phyloP scores from a whole-genome alignment of 1,284 basidiomycete genomes.

The Papiliotrema fonsecae region DNA sequence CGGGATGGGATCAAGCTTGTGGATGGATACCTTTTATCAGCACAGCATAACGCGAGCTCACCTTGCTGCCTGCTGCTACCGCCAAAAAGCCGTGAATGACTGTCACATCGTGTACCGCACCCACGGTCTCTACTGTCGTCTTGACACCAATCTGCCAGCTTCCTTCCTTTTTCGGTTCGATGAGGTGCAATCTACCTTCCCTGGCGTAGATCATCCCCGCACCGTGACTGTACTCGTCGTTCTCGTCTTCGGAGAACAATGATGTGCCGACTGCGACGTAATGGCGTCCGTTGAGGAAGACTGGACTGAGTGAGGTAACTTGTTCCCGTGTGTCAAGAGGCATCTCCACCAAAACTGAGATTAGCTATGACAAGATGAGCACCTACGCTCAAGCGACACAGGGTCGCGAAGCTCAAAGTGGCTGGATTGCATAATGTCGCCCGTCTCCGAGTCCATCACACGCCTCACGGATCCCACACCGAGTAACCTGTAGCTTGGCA shows the following conservation, averaged over 20 bases:
- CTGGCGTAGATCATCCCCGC: conserved; percentile 25
- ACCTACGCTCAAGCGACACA: conserved; percentile 60
- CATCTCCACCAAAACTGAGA: conserved; percentile 25
- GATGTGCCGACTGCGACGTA: conserved; percentile 45
- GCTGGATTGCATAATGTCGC: conserved; percentile 53
- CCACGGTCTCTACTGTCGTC: conserved; percentile 21
- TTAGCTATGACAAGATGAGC: background rate
- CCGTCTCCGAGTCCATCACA: conserved; percentile 56
- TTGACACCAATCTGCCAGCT: conserved; percentile 22
- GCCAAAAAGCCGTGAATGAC: conserved; percentile 50
- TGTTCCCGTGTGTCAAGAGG: conserved; percentile 25
- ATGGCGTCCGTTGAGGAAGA: conserved; percentile 24
- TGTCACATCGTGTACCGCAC: conserved; percentile 39
- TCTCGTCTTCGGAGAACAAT: conserved; percentile 26
- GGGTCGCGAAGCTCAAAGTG: conserved; percentile 66
- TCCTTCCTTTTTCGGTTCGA: conserved; percentile 15
- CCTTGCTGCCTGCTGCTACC: conserved; percentile 68
- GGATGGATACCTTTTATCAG: conserved; percentile 23
- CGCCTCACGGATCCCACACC: conserved; percentile 60
- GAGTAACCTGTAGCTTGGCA: conserved; percentile 56
- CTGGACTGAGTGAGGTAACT: conserved; percentile 23
- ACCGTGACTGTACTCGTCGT: conserved; percentile 24
- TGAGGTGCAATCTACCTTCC: conserved; percentile 36
- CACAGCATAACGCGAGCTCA: conserved; percentile 43
- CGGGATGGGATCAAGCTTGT: conserved; percentile 14